Conservation (phyloP, 257 asterid genomes). For the Eucommia ulmoides region DNA sequence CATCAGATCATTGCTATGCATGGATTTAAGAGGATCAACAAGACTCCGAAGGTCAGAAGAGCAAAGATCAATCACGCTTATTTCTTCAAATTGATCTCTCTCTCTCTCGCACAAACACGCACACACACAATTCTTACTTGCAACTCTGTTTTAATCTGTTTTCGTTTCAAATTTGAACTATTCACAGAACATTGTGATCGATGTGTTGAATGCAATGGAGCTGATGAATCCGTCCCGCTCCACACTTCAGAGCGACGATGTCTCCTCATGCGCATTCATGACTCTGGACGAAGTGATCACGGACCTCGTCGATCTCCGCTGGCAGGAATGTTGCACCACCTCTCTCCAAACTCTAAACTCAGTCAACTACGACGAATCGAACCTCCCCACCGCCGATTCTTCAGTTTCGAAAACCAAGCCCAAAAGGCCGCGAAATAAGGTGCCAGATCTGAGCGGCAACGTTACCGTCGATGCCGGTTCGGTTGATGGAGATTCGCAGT, state of each 20-base stretch:
- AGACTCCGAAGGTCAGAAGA: constrained; percentile 15
- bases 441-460: too few relatives aligned
- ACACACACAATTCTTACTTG: not conserved
- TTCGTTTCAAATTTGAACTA: constrained; percentile 4
- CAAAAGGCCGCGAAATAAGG: constrained; percentile 3
- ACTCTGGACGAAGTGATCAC: constrained; percentile 29
- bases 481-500: too few relatives aligned
- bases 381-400: not conserved
- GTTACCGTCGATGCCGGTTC: too few relatives aligned
- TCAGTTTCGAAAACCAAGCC: constrained; percentile 1
- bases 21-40: constrained; percentile 14
- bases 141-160: not conserved
- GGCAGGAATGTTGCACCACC: constrained; percentile 69
- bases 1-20: constrained; percentile 24
- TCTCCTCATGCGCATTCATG: constrained; percentile 29
- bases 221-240: constrained; percentile 46
- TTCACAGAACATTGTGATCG: constrained; percentile 28
- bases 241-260: constrained; percentile 28
- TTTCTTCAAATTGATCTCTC: not conserved
- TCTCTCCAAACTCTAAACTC: constrained; percentile 35
- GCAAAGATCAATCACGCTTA: too few relatives aligned
- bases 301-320: constrained; percentile 40
- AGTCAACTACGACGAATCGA: constrained; percentile 8
- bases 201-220: constrained; percentile 33
- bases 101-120: too few relatives aligned